Conservation (phyloP, 1,284 basidiomycete species). For the Lignosus rhinocerotis region DNA sequence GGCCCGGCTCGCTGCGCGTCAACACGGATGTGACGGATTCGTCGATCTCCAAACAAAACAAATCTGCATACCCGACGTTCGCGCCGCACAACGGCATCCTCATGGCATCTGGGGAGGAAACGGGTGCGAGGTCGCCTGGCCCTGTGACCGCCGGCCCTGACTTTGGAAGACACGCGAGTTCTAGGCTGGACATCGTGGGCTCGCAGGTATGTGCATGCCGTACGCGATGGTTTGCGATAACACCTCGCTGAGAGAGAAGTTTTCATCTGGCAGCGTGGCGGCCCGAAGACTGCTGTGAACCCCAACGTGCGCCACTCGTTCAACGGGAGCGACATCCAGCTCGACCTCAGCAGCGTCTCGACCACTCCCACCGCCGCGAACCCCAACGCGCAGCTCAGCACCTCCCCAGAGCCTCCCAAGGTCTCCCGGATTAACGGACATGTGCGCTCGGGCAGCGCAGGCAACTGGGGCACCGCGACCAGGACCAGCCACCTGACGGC, state of each 20-base stretch:
- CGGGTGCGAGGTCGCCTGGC: conserved; percentile 65
- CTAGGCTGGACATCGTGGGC: conserved; percentile 69
- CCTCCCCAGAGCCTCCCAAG: conserved; percentile 37
- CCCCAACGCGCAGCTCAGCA: conserved; percentile 48
- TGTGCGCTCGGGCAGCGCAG: conserved; percentile 72
- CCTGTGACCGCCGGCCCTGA: conserved; percentile 82
- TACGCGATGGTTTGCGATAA: conserved; percentile 13
- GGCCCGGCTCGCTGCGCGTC: conserved; percentile 69
- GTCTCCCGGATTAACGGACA: conserved; percentile 55
- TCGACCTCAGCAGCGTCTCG: conserved; percentile 47
- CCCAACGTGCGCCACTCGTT: conserved; percentile 69
- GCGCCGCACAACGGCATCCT: conserved; percentile 65
- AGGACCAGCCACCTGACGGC: conserved; percentile 48
- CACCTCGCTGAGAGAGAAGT: conserved; percentile 9
- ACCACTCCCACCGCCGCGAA: conserved; percentile 42
- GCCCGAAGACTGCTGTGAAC: conserved; percentile 51
- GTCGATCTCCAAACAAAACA: conserved; percentile 68
- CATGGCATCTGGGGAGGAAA: conserved; percentile 60
- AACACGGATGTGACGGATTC: conserved; percentile 69
- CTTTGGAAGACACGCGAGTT: conserved; percentile 69
- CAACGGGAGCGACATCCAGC: conserved; percentile 65
- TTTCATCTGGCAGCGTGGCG: conserved; percentile 43
- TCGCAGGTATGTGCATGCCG: conserved; percentile 53
- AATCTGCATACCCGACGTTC: conserved; percentile 79
- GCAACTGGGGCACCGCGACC: conserved; percentile 69